Base-by-base conservation (phyloP, 2,329 filamentous ascomycete genomes). In the Cordyceps cicadae region DNA sequence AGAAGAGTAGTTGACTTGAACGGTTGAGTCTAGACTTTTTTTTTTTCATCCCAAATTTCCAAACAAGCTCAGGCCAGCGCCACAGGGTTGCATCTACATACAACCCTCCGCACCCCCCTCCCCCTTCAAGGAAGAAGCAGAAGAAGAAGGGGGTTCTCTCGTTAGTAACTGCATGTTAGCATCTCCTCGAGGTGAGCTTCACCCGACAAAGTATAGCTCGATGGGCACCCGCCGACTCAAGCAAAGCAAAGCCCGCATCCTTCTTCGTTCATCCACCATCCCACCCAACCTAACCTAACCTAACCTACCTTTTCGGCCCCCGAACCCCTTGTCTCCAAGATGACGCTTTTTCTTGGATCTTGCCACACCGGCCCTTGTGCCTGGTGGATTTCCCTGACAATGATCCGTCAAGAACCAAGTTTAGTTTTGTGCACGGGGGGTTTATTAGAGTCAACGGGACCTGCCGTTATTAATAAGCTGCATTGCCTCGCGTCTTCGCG, bases 21-120 rank as follows among this genome's bases (percentile, higher is more conserved):
- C 24, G 5, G 5, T 50, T 32, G 24, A 32, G 12, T 15, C 26
- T 52, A 14, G 34, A 37, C 7, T 37, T 37, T 41, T 53, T 53
- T 2, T 37, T 37, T 41, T 53, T 53, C 51, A 53, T 53, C 51
- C 51, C 34, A 41, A 53, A 41, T 53, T 19, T 19, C 24, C 24
- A 17, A 29, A 50, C 29, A 43, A 19, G 39, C 39, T 14, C 17
- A 45, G 43, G 17, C 15, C 51, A 41, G 14, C 51, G 51, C 51
- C 51, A 54, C 51, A 54, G 51, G 34, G 51, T 54, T 54, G 51
- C 51, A 54, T 54, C 51, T 54, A 29, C 51, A 21, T n/a, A n/a
- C n/a, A n/a, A 54, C 51, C 21, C 34, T 19, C 32, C 11, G n/a
- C n/a, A n/a, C n/a, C n/a, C n/a, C n/a, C n/a, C n/a, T n/a, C n/a